Evolutionary conservation across 768 basidiomycete species (phyloP), one percentile per base, ranked within the genome.

Genomic region (Macrolepiota fuliginosa): DNA sequence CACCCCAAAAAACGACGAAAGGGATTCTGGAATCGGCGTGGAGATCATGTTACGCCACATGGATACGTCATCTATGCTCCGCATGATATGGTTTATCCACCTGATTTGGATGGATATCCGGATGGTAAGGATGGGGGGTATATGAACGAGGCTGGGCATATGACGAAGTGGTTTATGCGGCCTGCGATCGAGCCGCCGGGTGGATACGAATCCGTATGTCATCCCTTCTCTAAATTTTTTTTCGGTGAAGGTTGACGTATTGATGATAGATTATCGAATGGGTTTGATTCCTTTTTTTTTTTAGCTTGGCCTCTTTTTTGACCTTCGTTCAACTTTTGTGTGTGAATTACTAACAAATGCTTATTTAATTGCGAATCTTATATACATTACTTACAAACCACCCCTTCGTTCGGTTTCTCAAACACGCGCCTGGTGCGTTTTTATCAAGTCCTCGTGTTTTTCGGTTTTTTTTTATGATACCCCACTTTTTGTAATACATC

Each of bases 11-110:
- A 49, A 64, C 61, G 56, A 9, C 86, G 89, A 19, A 72, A 73
- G 36, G 90, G 90, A 1, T 84, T 76, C 65, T 92, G 90, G 90
- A 92, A 92, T 65, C 69, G 80, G n/a, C 83, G 89, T 1, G 90
- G 90, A 0, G 90, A 92, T 69, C 83, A 90, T 65, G 78, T 89
- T 54, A 88, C 86, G 22, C 56, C 70, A 22, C 72, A 76, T 19
- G 79, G 79, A 51, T 86, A 75, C 65, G 76, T 90, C 64, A 89
- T 92, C 32, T 90, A 86, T 59, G 89, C 87, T 7, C 90, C 90
- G 1, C 72, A 70, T 0, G 71, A 77, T 7, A 70, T 72, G 50
- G 78, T 80, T n/a, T 86, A 85, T 65, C 90, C 90, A 1, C 63
- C 68, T 0, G 90, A 92, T 9, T 76, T 92, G 25, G 72, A 74